phyloP scores from a whole-genome alignment of 2,329 filamentous ascomycete species.

The Colletotrichum zoysiae region DNA sequence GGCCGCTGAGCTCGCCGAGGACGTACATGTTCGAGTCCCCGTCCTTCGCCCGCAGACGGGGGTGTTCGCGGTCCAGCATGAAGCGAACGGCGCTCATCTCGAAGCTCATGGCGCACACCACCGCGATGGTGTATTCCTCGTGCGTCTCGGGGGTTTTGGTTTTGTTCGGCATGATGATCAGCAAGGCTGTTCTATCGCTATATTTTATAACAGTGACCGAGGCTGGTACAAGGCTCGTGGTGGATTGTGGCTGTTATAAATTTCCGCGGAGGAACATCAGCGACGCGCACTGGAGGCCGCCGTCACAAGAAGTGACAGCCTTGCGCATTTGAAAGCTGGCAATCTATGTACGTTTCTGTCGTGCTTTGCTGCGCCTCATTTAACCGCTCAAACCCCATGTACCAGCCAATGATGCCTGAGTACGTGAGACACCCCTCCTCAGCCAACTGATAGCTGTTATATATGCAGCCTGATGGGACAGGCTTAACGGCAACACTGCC shows the following conservation, averaged over 20 bases:
- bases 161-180: neutral
- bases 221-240: neutral
- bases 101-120: conserved; percentile 46
- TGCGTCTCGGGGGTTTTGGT: neutral
- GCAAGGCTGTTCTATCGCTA: neutral
- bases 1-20: neutral
- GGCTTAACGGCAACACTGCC: too few relatives aligned
- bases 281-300: neutral
- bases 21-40: neutral
- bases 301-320: neutral
- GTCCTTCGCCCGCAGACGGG: conserved; percentile 1
- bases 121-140: conserved; percentile 48
- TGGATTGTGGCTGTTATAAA: neutral
- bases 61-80: conserved; percentile 48
- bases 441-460: neutral
- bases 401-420: neutral
- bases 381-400: neutral
- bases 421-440: neutral
- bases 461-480: neutral
- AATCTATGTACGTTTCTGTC: neutral
- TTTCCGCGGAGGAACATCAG: neutral
- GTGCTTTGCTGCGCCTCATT: neutral
- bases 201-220: neutral
- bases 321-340: neutral
- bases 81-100: conserved; percentile 47